Evolutionary conservation across 306 rosid genomes (phyloP).

Genomic region (Hippophae rhamnoides): DNA sequence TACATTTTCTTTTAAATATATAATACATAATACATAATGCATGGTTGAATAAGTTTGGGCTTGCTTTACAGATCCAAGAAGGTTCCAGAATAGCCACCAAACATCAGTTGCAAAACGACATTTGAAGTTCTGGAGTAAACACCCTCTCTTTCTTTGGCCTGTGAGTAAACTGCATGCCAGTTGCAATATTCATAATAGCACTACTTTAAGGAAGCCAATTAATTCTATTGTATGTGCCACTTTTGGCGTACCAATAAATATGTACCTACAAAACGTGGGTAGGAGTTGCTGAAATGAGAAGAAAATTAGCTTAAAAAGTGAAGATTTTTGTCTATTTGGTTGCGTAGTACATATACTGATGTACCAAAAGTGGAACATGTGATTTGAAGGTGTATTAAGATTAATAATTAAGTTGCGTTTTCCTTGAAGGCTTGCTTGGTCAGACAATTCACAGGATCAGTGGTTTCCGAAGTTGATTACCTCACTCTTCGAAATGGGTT

Average conservation of each 20-base stretch:
- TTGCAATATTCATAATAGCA: background rate
- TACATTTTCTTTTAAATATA: too few relatives aligned
- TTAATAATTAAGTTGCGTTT: too few relatives aligned
- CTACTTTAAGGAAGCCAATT: too few relatives aligned
- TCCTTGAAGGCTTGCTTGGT: conserved; percentile 35
- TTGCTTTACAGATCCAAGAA: conserved; percentile 39
- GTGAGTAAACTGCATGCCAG: conserved; percentile 28
- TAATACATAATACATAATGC: too few relatives aligned
- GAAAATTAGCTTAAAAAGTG: too few relatives aligned
- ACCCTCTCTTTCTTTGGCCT: conserved; percentile 48
- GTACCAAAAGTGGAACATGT: background rate
- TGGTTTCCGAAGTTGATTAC: conserved; percentile 51
- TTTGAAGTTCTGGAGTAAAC: conserved; percentile 37
- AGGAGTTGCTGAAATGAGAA: too few relatives aligned
- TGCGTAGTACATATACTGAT: background rate
- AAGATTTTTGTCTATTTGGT: background rate
- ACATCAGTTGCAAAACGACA: conserved; percentile 53
- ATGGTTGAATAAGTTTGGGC: background rate
- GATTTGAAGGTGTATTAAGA: background rate
- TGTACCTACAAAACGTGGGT: too few relatives aligned
- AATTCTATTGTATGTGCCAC: too few relatives aligned
- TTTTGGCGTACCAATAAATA: too few relatives aligned
- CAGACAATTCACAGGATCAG: conserved; percentile 46
- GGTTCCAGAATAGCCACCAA: conserved; percentile 38
- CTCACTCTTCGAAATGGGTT: conserved; percentile 58